A percentile compares a stretch with the other conserved stretches of the same genome.
phyloP scores from a whole-genome alignment of 2,329 filamentous ascomycete species.

The Venturia asperata region DNA sequence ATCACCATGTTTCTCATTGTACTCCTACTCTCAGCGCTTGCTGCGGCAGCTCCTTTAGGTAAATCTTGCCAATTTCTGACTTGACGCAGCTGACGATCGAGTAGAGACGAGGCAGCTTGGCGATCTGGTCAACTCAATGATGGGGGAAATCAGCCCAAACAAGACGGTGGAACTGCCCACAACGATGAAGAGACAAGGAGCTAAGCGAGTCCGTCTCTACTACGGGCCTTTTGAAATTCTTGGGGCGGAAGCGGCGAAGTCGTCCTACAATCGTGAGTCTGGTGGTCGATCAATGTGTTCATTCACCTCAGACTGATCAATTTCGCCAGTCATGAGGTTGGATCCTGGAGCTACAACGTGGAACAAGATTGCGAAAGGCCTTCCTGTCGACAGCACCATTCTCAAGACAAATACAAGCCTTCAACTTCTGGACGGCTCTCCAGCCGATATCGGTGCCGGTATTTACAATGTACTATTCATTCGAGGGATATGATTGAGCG shows the following conservation, averaged over 20 bases:
- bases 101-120: conserved; percentile 5
- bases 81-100: background rate
- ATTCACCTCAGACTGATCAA: background rate
- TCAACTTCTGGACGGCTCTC: background rate
- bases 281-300: background rate
- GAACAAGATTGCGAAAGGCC: background rate
- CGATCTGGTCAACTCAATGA: background rate
- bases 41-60: background rate
- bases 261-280: background rate
- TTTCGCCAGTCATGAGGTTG: background rate
- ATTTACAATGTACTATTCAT: conserved; percentile 4
- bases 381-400: background rate
- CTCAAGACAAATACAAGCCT: conserved; percentile 1
- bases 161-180: conserved; percentile 3
- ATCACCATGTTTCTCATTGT: background rate
- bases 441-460: background rate
- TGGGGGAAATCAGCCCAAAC: conserved; percentile 4
- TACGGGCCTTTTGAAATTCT: conserved; percentile 11
- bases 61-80: background rate
- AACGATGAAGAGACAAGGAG: conserved; percentile 4
- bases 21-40: background rate
- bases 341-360: background rate
- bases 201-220: conserved; percentile 4
- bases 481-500: too few species aligned
- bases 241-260: background rate